Conservation (phyloP, 2,329 filamentous ascomycete species). For the Leptoxyphium fumago region DNA sequence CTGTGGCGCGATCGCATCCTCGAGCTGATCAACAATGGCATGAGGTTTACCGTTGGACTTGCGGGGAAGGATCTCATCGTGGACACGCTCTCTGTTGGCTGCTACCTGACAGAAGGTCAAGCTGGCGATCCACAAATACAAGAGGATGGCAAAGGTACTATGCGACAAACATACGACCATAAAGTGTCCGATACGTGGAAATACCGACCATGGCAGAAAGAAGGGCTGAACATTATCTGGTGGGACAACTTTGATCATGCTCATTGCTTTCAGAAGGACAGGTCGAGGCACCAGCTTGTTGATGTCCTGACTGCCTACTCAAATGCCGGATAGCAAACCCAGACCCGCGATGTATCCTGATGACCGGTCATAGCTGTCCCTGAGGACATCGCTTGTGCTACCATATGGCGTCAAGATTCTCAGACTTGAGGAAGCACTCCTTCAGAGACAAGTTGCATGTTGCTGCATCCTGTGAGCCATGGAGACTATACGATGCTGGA, state of each 20-base stretch:
- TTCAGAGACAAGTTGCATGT: too few relatives aligned
- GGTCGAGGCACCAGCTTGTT: constrained; percentile 10
- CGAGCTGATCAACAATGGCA: constrained; percentile 17
- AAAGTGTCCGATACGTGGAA: constrained; percentile 17
- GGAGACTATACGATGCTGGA: too few relatives aligned
- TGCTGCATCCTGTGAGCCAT: too few relatives aligned
- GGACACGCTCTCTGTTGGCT: constrained; percentile 41
- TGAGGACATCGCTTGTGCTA: too few relatives aligned
- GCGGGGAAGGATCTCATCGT: constrained; percentile 51
- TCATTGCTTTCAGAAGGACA: constrained; percentile 38
- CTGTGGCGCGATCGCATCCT: constrained; percentile 54
- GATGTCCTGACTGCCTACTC: constrained; percentile 1
- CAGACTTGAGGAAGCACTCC: too few relatives aligned
- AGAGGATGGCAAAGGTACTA: constrained; percentile 1
- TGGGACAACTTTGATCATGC: constrained; percentile 49
- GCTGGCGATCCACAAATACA: constrained; percentile 1
- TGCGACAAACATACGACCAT: constrained; percentile 15
- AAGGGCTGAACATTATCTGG: constrained; percentile 44
- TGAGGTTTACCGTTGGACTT: constrained; percentile 42
- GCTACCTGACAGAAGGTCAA: constrained; percentile 36
- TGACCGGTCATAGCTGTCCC: too few relatives aligned
- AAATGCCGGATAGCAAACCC: neutral
- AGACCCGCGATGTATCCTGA: too few relatives aligned
- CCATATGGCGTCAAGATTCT: too few relatives aligned
- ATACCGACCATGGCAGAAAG: constrained; percentile 16